Base-by-base conservation (phyloP, 345 rosid species). In the Salix koriyanagi region DNA sequence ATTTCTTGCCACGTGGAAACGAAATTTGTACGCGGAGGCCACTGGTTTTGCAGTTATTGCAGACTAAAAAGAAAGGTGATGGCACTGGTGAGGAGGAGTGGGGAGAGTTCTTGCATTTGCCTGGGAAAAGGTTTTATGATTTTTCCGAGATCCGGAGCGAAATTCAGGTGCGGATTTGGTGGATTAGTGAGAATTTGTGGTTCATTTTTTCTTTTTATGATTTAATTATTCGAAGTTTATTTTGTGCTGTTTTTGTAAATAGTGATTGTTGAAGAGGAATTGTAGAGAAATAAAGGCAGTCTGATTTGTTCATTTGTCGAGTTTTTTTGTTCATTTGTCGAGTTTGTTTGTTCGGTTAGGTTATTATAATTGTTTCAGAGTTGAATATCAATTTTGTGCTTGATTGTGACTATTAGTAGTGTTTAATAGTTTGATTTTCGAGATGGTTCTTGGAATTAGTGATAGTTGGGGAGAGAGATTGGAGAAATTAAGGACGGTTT, bases 11-110 rank as follows among this genome's bases (percentile, higher is more conserved):
- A 3, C 96, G 99, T 0, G 97, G 98, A 2, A 84, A 81, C 41
- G 97, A 94, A 21, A 94, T 94, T 79, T 96, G 99, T 79, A 96
- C 99, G 9, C 95, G 99, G 75, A 90, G 98, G 7, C 99, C 98
- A 21, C 97, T 96, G 34, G 96, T 96, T 18, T 91, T 96, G 39
- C 99, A 96, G 91, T 91, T 96, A 7, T 80, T 96, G 25, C 99
- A 94, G 89, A 92, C 90, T 41, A 91, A 92, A 84, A 76, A 88
- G 60, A 83, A 81, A 72, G 78, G 87, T 28, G 91, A 85, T 42
- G 93, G 91, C 1, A 76, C 81, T 6, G 99, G 88, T 1, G 99
- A 94, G 15, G 98, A 94, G 86, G 98, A 94, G 85, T 96, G 87
- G 85, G 99, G 98, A 58, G 99, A 96, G 92, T 96, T 96, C 70